Conservation (phyloP, 2,329 filamentous ascomycete genomes). For the Hypomyces perniciosus region DNA sequence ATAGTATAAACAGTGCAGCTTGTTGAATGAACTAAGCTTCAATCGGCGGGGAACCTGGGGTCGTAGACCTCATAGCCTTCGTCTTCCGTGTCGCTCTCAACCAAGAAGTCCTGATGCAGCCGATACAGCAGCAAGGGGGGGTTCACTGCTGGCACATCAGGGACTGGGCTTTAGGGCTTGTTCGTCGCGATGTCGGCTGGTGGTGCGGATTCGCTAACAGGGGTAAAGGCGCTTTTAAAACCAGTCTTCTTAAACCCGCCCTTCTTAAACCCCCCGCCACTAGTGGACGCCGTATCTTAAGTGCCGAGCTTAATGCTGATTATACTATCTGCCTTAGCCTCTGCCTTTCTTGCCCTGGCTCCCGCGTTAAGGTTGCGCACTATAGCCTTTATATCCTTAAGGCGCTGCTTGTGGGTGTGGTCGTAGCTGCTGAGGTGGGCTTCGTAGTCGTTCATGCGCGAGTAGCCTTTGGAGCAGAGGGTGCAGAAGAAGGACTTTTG, state of each 20-base stretch:
- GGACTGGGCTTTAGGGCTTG: slow-evolving; percentile 12
- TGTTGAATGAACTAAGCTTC: slow-evolving; percentile 22
- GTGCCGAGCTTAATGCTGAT: slow-evolving; percentile 59
- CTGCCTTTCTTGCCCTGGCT: slow-evolving; percentile 60
- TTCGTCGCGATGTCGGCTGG: background rate
- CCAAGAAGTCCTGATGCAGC: slow-evolving; percentile 20
- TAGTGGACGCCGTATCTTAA: slow-evolving; percentile 21
- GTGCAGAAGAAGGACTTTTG: slow-evolving; percentile 77
- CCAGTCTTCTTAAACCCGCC: slow-evolving; percentile 75
- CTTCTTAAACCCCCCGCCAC: slow-evolving; percentile 54
- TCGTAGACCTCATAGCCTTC: slow-evolving; percentile 67
- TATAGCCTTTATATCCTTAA: slow-evolving; percentile 83
- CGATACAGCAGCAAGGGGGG: slow-evolving; percentile 5
- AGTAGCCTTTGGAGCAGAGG: slow-evolving; percentile 90
- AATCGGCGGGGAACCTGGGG: slow-evolving; percentile 54
- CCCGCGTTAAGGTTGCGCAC: slow-evolving; percentile 63
- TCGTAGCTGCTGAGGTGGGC: slow-evolving; percentile 92
- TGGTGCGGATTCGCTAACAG: slow-evolving; percentile 34
- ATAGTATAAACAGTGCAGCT: too few relatives aligned
- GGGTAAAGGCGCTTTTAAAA: slow-evolving; percentile 70
- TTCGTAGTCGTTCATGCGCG: slow-evolving; percentile 93
- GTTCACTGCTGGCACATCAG: slow-evolving; percentile 29
- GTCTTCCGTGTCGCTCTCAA: slow-evolving; percentile 61
- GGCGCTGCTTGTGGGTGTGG: slow-evolving; percentile 86
- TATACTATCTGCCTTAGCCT: slow-evolving; percentile 63